Evolutionary conservation across 306 rosid genomes (phyloP), one percentile per base, ranked within the genome.

Genomic region (Sicyos edulis): DNA sequence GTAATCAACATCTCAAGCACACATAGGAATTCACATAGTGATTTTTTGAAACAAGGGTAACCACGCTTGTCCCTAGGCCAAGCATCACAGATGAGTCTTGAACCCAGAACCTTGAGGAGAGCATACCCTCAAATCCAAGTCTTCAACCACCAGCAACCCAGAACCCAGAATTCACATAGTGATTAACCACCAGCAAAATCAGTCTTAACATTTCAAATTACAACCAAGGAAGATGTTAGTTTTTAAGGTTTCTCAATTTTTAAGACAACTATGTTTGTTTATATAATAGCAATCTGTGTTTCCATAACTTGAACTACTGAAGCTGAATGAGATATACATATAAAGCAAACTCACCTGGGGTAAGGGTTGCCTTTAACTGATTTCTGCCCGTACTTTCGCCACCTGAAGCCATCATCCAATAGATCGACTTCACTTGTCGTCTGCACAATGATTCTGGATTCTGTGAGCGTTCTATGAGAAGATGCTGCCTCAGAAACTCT

Each of bases 381-480:
- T 78, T 88, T 88, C 82, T 88, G 96, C 40, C 92, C 96, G 61
- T 91, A 91, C 78, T 91, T 91, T 22, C 96, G 84, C 97, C 97
- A 91, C 80, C 92, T 76, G 61, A 84, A 91, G 69, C 96, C 97
- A 77, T 91, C 97, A 53, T 88, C 97, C 67, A 88, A 79, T 61
- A 91, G 86, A 82, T 91, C 97, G 42, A 91, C 92, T 82, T 88
- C 92, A 40, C 96, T 88, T 29, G 91, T 91, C 24, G 96, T 91
- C 86, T 91, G 96, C 80, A 91, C 96, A 55, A 89, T 82, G 82
- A 91, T 88, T 79, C 89, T 85, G 34, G 96, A 85, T 83, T 91
- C 96, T 8, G 92, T 78, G 59, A 91, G 84, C 21, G 92, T 85
- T 76, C 84, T 86, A 68, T 87, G 92, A 21, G 97, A 85, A 74